Percentiles rank a stretch among this genome's conserved stretches.
Evolutionary conservation across 2,329 filamentous ascomycete genomes (phyloP).

Genomic region (Colletotrichum sp.): DNA sequence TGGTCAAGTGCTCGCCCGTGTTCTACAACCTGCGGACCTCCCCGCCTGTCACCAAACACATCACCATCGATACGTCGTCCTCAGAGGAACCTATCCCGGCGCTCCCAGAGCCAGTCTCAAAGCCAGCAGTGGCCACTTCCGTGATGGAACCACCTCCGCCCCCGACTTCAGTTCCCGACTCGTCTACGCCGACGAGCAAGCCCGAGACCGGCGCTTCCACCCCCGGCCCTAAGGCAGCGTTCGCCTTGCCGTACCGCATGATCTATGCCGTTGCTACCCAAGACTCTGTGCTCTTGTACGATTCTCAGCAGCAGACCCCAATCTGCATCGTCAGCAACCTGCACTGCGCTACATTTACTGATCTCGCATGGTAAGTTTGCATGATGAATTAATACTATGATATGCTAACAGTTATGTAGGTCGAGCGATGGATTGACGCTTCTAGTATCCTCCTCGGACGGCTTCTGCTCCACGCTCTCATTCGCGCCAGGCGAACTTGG

Average conservation of each 20-base stretch:
- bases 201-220: conserved; percentile 53
- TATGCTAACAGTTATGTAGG: conserved; percentile 33
- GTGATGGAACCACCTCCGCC: conserved; percentile 86
- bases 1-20: conserved; percentile 90
- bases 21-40: conserved; percentile 81
- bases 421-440: conserved; percentile 62
- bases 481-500: conserved; percentile 87
- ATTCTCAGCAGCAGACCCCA: conserved; percentile 95
- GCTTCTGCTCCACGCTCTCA: conserved; percentile 91
- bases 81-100: conserved; percentile 82
- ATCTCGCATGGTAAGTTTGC: conserved; percentile 86
- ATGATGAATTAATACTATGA: neutral
- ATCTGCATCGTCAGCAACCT: conserved; percentile 95
- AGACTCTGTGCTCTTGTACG: conserved; percentile 92
- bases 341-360: conserved; percentile 96
- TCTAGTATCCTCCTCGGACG: conserved; percentile 96
- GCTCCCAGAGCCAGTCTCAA: conserved; percentile 81
- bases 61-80: conserved; percentile 93
- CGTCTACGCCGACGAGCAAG: conserved; percentile 37
- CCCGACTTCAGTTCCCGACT: conserved; percentile 52
- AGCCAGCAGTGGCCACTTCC: conserved; percentile 60
- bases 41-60: conserved; percentile 76
- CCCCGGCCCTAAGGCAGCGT: conserved; percentile 71
- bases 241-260: conserved; percentile 89
- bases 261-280: conserved; percentile 97